These are phyloP conservation scores for Nemania abortiva DNA, from an alignment of 2,329 filamentous ascomycete species.

Conservation along the genomic window DNA sequence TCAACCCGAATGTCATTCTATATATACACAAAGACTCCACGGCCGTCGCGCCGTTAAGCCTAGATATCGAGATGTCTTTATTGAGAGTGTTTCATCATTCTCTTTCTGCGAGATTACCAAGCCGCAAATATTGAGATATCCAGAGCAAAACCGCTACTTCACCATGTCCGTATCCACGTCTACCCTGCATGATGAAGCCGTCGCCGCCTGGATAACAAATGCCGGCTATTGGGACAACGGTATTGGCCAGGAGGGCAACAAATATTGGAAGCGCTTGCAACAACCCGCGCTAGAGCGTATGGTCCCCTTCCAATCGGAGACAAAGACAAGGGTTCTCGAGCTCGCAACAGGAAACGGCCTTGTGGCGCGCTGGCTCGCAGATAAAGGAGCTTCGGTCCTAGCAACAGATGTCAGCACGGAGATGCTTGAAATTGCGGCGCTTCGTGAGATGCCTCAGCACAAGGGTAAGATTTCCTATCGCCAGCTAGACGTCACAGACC, in stretches of 20 bases:
- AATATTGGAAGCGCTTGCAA: slow-evolving; percentile 29
- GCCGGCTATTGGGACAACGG: slow-evolving; percentile 31
- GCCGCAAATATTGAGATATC: neutral
- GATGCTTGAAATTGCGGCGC: slow-evolving; percentile 26
- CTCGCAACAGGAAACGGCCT: slow-evolving; percentile 31
- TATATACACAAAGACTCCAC: neutral
- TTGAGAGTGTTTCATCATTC: neutral
- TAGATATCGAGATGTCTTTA: neutral
- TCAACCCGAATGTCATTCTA: neutral
- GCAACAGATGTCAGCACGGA: slow-evolving; percentile 23
- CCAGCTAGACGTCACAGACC: slow-evolving; percentile 21
- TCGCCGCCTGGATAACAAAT: slow-evolving; percentile 29
- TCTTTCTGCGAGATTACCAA: neutral
- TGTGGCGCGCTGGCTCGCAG: slow-evolving; percentile 31
- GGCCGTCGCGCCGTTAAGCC: neutral
- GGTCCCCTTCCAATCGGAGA: slow-evolving; percentile 7
- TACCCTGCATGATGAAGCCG: slow-evolving; percentile 15
- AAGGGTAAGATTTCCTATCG: slow-evolving; percentile 25
- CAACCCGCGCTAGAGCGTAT: slow-evolving; percentile 26
- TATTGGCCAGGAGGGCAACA: slow-evolving; percentile 34
- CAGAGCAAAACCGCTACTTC: neutral
- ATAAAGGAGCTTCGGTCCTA: slow-evolving; percentile 22
- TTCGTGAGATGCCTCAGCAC: slow-evolving; percentile 24
- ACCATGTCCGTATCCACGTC: slow-evolving; percentile 16
- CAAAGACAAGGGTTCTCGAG: slow-evolving; percentile 22